Base-by-base conservation (phyloP, 768 basidiomycete species). In the Pisolithus microcarpus region DNA sequence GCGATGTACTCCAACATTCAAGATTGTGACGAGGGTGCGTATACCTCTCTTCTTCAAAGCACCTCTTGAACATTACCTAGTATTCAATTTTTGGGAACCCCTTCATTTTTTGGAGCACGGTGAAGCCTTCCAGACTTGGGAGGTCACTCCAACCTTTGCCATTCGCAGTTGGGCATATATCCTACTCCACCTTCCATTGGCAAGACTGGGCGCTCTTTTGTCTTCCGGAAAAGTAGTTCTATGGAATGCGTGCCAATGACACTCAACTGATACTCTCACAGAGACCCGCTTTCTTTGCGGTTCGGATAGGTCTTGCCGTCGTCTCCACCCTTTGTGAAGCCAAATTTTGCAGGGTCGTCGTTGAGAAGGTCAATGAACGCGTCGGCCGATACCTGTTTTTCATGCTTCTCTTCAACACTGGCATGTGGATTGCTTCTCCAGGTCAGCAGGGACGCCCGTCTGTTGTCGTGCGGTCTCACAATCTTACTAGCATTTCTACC, bases 51-150 rank as follows among this genome's bases (percentile, higher is more conserved):
- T 26, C 37, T 13, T 13, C 7, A 11, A 34, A 38, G 0, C 26
- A 40, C 18, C 3, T 16, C 37, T 45, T 51, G 36, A 52, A 37
- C 31, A 34, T 16, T n/a, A 10, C 11, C 19, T 46, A 99, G 96
- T 96, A 11, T 99, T 84, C 78, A 99, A 99, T 70, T 99, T 96
- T 68, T 98, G 91, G 91, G 96, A 98, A 63, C 96, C 96, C 18
- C 72, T 99, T 15, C 96, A 99, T 70, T 94, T 93, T 63, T 75
- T 96, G 51, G 80, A 85, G 52, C 72, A 82, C 51, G 91, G 91
- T 23, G 75, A 83, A 53, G 96, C 89, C 7, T 97, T 99, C 67
- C 95, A 98, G 69, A 98, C 96, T 0, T 99, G 96, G 96, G 96
- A 99, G 64, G 81, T 90, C 5, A 88, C 93, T 8, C 93, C 96